These are phyloP conservation scores for Cicer pinnatifidum DNA, from an alignment of 306 rosid species.

Conservation along the genomic window DNA sequence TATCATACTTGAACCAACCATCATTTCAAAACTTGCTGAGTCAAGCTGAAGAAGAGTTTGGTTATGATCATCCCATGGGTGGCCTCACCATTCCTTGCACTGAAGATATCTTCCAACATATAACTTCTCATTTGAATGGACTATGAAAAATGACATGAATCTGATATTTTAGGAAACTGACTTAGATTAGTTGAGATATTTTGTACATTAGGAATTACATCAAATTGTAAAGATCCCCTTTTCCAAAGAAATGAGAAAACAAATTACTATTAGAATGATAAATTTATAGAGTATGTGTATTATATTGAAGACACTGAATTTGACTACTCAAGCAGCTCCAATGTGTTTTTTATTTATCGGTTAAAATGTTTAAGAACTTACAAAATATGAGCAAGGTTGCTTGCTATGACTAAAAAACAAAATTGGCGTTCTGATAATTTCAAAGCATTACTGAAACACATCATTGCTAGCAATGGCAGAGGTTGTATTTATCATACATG, in stretches of 20 bases:
- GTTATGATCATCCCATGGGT: not conserved
- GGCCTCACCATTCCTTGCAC: not conserved
- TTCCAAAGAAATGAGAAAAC: not conserved
- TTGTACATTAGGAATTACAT: constrained; percentile 3
- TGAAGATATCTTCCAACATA: not conserved
- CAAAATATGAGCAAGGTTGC: not conserved
- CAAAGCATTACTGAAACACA: not conserved
- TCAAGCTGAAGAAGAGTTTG: too few relatives aligned
- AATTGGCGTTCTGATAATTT: constrained; percentile 11
- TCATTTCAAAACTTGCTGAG: too few relatives aligned
- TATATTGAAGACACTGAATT: constrained; percentile 2
- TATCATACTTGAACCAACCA: too few relatives aligned
- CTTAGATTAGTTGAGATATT: constrained; percentile 15
- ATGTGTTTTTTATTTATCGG: not conserved
- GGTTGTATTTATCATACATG: too few relatives aligned
- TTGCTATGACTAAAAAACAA: not conserved
- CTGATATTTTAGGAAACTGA: not conserved
- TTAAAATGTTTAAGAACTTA: not conserved
- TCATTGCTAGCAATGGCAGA: not conserved
- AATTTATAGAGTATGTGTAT: not conserved
- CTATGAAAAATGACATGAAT: not conserved
- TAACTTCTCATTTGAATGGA: not conserved
- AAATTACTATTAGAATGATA: not conserved
- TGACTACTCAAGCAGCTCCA: not conserved
- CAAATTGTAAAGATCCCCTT: not conserved